These are phyloP conservation scores for Adansonia madagascariensis DNA, from an alignment of 441 rosid genomes.

Conservation along the genomic window DNA sequence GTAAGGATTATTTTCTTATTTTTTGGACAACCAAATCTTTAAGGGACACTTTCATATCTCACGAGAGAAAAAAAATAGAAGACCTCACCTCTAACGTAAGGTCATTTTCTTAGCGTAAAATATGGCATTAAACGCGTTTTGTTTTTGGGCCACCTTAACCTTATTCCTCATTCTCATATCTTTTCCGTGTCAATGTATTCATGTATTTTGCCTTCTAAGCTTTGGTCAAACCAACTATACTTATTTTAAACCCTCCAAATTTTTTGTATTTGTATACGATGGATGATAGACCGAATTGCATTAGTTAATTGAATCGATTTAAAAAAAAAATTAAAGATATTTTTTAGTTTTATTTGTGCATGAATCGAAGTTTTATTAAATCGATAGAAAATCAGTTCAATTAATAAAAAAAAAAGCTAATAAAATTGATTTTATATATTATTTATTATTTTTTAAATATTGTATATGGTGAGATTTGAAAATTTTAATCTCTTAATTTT, in stretches of 20 bases:
- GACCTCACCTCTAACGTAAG: neutral
- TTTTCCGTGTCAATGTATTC: slow-evolving; percentile 13
- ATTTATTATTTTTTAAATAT: no score
- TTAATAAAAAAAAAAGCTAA: no score
- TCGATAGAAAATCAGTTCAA: no score
- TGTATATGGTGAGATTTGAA: no score
- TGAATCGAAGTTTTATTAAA: no score
- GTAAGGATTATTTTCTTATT: slow-evolving; percentile 24
- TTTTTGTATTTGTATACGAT: neutral
- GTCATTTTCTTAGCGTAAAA: slow-evolving; percentile 45
- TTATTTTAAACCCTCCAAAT: neutral
- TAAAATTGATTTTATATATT: no score
- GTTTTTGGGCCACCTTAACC: slow-evolving; percentile 38
- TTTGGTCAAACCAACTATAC: neutral
- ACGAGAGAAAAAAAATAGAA: neutral
- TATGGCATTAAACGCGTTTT: slow-evolving; percentile 36
- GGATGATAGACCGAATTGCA: no score
- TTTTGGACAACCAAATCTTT: slow-evolving; percentile 27
- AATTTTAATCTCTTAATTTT: no score
- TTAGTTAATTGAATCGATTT: no score
- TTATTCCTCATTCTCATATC: neutral
- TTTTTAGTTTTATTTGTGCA: no score
- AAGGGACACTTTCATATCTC: slow-evolving; percentile 23
- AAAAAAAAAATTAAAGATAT: no score
- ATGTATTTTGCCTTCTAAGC: neutral